Evolutionary conservation across 129 eudicot genomes (phyloP).

Genomic region (Helichrysum umbraculigerum): DNA sequence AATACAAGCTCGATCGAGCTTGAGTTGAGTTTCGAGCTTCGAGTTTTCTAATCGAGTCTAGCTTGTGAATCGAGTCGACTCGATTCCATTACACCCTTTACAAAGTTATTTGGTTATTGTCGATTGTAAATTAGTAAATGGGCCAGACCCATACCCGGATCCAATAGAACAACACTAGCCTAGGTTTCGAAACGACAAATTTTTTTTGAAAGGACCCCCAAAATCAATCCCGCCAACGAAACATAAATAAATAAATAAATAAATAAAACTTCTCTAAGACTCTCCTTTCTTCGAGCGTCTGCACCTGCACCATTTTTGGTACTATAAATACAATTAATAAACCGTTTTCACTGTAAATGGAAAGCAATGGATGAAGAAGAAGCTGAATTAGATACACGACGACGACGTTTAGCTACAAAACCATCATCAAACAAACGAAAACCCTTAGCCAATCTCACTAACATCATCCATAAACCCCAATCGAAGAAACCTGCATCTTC

Average conservation of each 20-base stretch:
- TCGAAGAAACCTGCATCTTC: slow-evolving; percentile 22
- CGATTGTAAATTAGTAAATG: too few species aligned
- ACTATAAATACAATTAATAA: neutral
- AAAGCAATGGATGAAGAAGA: slow-evolving; percentile 34
- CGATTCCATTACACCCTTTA: too few species aligned
- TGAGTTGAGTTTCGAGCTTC: too few species aligned
- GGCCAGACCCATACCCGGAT: neutral
- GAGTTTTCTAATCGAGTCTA: too few species aligned
- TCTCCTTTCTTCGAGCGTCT: slow-evolving; percentile 25
- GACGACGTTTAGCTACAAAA: slow-evolving; percentile 11
- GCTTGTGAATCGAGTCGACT: too few species aligned
- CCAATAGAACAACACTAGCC: neutral
- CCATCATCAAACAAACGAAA: slow-evolving; percentile 34
- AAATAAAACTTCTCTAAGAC: slow-evolving; percentile 27
- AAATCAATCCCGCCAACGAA: slow-evolving; percentile 32
- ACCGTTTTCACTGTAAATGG: neutral
- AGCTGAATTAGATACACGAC: slow-evolving; percentile 20
- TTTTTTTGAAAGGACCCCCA: too few species aligned
- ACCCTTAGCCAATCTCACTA: slow-evolving; percentile 36
- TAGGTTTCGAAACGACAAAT: slow-evolving; percentile 29
- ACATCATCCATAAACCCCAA: slow-evolving; percentile 25
- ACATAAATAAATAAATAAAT: too few species aligned
- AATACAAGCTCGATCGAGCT: too few species aligned
- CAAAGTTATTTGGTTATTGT: too few species aligned
- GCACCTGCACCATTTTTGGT: neutral